Base-by-base conservation (phyloP, 371 early-diverging fungal species). In the Mortierella sp. region DNA sequence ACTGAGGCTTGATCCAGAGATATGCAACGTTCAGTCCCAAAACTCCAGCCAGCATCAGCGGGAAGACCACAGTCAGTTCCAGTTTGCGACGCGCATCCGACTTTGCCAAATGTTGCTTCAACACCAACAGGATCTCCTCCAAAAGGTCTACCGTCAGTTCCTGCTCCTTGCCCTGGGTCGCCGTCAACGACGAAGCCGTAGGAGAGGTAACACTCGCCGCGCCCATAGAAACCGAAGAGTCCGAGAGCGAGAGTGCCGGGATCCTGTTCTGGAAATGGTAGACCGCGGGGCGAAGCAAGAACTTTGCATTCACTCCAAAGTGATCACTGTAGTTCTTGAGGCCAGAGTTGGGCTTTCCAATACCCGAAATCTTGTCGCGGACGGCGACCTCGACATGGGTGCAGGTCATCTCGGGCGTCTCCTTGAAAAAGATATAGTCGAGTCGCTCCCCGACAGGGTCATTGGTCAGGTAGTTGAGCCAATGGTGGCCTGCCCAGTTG, bases 341-440 rank as follows among this genome's bases (percentile, higher is more conserved):
- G 24, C 74, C 74, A 11, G 82, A 66, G 31, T 71, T 68, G 9
- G 70, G 31, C 26, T 34, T 29, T 13, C 82, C 82, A 48, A 81
- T 77, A 41, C 82, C 82, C 0, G 92, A 88, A n/a, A 92, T 88
- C 37, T 77, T 68, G 29, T 89, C 89, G 3, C 86, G 86, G 76
- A 92, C 72, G 19, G 84, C 87, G 4, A 92, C 92, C 34, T 71
- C 50, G 3, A 91, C 90, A 16, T 81, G 68, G 16, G 77, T 74
- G 67, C 91, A 91, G 10, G 31, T 45, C 52, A 92, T 67, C 58
- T 89, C 80, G 2, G 91, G 87, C 3, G 88, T 88, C 13, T 82
- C 79, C 16, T 80, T 79, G 69, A 89, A 92, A 74, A 91, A 90
- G n/a, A 92, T 87, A 50, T 91, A 92, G 55, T 92, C 93, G 40